Conservation (phyloP, 2,329 filamentous ascomycete genomes). For the Aspergillus terreus region DNA sequence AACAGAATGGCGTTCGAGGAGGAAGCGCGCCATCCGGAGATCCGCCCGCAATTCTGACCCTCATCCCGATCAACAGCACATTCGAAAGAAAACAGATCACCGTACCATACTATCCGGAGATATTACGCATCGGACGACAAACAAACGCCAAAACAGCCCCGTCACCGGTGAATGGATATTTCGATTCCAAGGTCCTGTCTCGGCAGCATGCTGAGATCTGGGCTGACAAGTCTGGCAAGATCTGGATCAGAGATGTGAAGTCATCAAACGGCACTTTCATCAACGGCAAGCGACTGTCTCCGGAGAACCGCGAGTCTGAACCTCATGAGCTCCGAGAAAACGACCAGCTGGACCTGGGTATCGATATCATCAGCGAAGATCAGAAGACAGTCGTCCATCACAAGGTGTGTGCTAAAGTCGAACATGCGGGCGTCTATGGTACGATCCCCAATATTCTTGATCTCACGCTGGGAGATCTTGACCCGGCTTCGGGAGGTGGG, state of each 20-base stretch:
- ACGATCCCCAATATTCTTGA: slow-evolving; percentile 71
- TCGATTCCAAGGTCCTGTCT: slow-evolving; percentile 96
- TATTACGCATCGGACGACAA: slow-evolving; percentile 87
- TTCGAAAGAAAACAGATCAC: slow-evolving; percentile 97
- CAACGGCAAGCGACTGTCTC: slow-evolving; percentile 83
- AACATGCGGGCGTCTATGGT: slow-evolving; percentile 82
- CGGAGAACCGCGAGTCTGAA: slow-evolving; percentile 93
- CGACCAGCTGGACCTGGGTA: slow-evolving; percentile 90
- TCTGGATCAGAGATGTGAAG: slow-evolving; percentile 96
- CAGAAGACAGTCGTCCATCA: slow-evolving; percentile 98
- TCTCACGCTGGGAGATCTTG: slow-evolving; percentile 87
- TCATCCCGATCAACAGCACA: slow-evolving; percentile 88
- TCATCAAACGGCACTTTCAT: slow-evolving; percentile 99
- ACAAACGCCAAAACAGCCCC: slow-evolving; percentile 96
- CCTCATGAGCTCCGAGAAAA: slow-evolving; percentile 88
- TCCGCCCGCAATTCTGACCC: slow-evolving; percentile 73
- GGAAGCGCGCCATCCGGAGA: slow-evolving; percentile 48
- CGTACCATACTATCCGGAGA: slow-evolving; percentile 91
- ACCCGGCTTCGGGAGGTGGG: slow-evolving; percentile 68
- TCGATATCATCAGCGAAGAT: slow-evolving; percentile 97
- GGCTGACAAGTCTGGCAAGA: slow-evolving; percentile 78
- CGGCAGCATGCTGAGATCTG: slow-evolving; percentile 95
- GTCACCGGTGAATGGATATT: slow-evolving; percentile 87
- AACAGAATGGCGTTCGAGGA: slow-evolving; percentile 54
- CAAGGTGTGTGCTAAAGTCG: slow-evolving; percentile 94